Base-by-base conservation (phyloP, 805 yeast genomes). In the Priceomyces castillae region DNA sequence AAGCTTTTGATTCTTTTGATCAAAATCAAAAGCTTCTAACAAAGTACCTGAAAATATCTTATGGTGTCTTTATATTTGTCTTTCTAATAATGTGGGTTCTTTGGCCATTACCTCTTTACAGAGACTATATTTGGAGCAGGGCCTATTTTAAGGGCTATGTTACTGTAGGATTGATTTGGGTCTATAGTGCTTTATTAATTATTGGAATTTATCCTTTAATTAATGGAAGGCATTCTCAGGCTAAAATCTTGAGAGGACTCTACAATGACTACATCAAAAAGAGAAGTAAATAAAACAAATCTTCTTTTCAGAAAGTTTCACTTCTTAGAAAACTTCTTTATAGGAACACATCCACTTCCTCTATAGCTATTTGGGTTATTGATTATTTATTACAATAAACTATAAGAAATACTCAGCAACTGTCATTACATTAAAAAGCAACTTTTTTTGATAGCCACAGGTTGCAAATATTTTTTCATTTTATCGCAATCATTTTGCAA, bases 31-130 rank as follows among this genome's bases (percentile, higher is more conserved):
- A 34, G 19, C 4, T 26, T 18, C n/a, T 39, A 14, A 7, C 20
- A 7, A 14, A 28, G 10, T 39, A 30, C 20, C 28, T n/a, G 30
- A 39, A 39, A 18, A 9, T 65, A 10, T 63, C 70, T 3, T 51
- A 54, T 33, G 56, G 48, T 12, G 51, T 61, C 11, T 48, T 59
- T 5, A 37, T 65, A 1, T 48, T 64, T 31, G 50, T 54, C n/a
- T 46, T 64, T 5, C 43, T 64, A n/a, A 34, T 67, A 3, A 64
- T 69, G 2, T 65, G 70, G 68, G 68, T 67, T 1, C 41, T 66
- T n/a, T 65, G 70, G 67, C 75, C 76, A 30, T 57, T 71, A 38
- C 73, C 76, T 17, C 53, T 71, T 18, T 71, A 70, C 49, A 62
- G 71, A 33, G 65, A 72, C n/a, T 72, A 64, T 53, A 61, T 70